These are phyloP conservation scores for Antitrichia curtipendula DNA, from an alignment of 225 moss, liverwort and hornwort genomes.

Conservation along the genomic window DNA sequence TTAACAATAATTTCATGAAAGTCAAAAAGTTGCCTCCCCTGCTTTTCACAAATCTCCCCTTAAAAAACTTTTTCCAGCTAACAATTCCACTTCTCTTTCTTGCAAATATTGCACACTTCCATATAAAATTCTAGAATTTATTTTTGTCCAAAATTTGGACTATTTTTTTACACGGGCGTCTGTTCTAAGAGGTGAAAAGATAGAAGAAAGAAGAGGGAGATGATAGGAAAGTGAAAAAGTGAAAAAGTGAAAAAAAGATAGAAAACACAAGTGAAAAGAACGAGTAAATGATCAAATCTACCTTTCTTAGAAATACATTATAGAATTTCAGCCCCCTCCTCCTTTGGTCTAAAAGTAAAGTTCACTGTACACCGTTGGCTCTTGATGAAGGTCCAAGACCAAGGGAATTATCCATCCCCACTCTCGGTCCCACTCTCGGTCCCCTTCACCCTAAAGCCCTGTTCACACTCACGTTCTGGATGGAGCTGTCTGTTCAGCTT, in stretches of 20 bases:
- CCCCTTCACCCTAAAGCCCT: background rate
- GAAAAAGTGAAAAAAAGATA: no score
- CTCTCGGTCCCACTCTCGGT: background rate
- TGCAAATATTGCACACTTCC: no score
- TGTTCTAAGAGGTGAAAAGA: no score
- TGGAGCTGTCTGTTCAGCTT: background rate
- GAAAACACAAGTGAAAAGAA: background rate
- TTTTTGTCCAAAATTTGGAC: accelerated
- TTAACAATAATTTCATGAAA: background rate
- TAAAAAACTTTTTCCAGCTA: accelerated
- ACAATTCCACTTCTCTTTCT: accelerated
- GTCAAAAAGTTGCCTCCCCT: accelerated
- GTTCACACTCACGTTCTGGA: background rate
- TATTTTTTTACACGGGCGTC: accelerated
- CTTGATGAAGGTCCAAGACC: background rate
- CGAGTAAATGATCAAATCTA: background rate
- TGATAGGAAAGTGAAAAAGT: background rate
- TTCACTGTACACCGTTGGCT: background rate
- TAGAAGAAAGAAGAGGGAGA: background rate
- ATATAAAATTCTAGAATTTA: accelerated
- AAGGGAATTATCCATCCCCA: background rate
- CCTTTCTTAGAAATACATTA: no score
- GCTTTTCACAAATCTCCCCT: accelerated
- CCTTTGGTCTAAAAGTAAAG: no score
- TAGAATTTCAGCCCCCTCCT: no score